Base-by-base conservation (phyloP, 2,329 filamentous ascomycete genomes). In the Beauveria caledonica region DNA sequence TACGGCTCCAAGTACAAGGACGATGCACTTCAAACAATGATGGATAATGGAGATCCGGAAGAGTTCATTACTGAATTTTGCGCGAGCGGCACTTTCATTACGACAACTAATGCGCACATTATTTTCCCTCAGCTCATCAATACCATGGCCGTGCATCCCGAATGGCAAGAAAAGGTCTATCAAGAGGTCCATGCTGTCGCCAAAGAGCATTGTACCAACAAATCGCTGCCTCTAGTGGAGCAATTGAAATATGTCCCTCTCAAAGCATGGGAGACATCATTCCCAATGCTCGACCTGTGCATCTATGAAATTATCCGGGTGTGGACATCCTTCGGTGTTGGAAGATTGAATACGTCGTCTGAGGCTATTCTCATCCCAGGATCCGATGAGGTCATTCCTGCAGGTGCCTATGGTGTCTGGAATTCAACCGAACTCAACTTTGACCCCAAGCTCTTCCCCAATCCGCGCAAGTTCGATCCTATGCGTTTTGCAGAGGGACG, bases 341-440 rank as follows among this genome's bases (percentile, higher is more conserved):
- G n/a, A 19, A 15, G 50, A 10, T 29, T 36, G 17, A 53, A 53
- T 23, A 15, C 17, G 8, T 39, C 50, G 3, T 13, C 50, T 15
- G 19, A 53, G 13, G 17, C 50, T n/a, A 53, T 53, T 23, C 50
- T 13, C 19, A 53, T 53, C 29, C 50, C 50, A 21, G 50, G 50
- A 9, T 19, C 29, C 8, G 33, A 62, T 39, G 64, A 69, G 59
- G 66, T 69, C 27, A 64, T 69, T 36, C 68, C 68, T 5, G 29
- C 57, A 1, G 54, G 61, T n/a, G 63, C 60, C 53, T 67, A 62
- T 57, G 66, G 59, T 36, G 52, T 44, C 15, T 69, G 66, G 57
- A 66, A 69, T 60, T 64, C 68, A 10, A 65, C 52, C 10, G 66
- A 68, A 15, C 56, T 63, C 9, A 61, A 69, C 57, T 67, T 61